These are phyloP conservation scores for Cicer arietinum DNA, from an alignment of 306 rosid species.

Conservation along the genomic window DNA sequence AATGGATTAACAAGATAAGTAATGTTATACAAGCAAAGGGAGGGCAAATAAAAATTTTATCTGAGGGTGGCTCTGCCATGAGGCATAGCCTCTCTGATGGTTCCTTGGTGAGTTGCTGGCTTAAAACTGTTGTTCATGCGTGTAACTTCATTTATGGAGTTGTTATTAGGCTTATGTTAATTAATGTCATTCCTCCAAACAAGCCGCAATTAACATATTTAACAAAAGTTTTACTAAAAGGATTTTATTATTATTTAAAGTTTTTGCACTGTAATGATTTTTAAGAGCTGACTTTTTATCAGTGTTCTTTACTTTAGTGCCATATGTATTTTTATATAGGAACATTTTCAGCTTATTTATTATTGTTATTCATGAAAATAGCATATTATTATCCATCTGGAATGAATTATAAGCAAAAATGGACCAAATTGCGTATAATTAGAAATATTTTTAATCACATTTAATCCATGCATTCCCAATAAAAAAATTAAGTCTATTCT, in stretches of 20 bases:
- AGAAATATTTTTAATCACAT: too few relatives aligned
- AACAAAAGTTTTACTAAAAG: not conserved
- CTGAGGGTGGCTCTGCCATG: constrained; percentile 76
- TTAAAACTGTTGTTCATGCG: not conserved
- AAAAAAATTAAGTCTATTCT: too few relatives aligned
- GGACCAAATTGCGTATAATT: too few relatives aligned
- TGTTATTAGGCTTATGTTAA: constrained; percentile 19
- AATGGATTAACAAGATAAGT: constrained; percentile 87
- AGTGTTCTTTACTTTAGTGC: too few relatives aligned
- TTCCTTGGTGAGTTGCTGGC: constrained; percentile 73
- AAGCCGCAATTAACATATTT: not conserved
- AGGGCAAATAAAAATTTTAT: constrained; percentile 60
- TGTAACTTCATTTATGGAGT: not conserved
- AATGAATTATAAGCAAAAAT: too few relatives aligned
- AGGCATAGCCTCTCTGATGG: constrained; percentile 94
- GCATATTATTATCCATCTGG: too few relatives aligned
- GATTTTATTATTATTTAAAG: not conserved
- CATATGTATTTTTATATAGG: too few relatives aligned
- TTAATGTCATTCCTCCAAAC: not conserved
- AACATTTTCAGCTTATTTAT: too few relatives aligned
- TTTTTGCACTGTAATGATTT: not conserved
- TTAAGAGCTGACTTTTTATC: too few relatives aligned
- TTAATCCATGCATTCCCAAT: too few relatives aligned
- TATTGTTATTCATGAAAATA: too few relatives aligned
- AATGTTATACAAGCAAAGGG: constrained; percentile 83